Evolutionary conservation across 1,284 basidiomycete species (phyloP), one percentile per base, ranked within the genome.

Genomic region (Malassezia equina): DNA sequence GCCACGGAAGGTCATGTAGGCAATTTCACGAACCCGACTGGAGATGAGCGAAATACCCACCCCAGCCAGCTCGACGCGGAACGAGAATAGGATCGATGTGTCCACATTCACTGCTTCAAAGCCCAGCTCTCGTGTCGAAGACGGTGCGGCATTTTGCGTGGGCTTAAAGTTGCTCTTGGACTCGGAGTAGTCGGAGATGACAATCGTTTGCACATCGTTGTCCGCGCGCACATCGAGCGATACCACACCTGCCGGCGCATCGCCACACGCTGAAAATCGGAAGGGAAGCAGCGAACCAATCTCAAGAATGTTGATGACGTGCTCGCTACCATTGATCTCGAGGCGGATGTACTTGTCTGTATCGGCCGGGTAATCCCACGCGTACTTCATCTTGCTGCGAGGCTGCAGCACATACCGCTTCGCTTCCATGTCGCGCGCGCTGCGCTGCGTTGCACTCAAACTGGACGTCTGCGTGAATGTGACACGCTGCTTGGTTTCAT

Each of bases 201-300:
- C 83, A 27, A 99, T 77, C 11, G 91, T 79, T 75, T 98, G 94
- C 49, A 84, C 85, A 39, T 83, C 83, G 2, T 84, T 87, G 65
- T 94, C 89, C 1, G 90, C 94, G 15, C 88, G 84, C 42, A 98
- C 87, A 73, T 99, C 94, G 63, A 98, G 78, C 1, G 94, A 90
- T 6, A 96, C 80, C 0, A 83, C 82, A 44, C 80, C 78, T 45
- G 27, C 78, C 77, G 53, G 80, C 78, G 61, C 52, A 15, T 59
- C 67, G 48, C 64, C 61, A 42, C 39, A 40, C 13, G 21, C 47
- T 0, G 68, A 61, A 72, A 96, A 86, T 74, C 83, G 88, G 79
- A 94, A 90, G 0, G 94, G 94, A 12, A 90, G 77, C 33, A 95
- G 81, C 59, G 88, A 83, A 44, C 94, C 94, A 41, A 99, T 98